phyloP scores from a whole-genome alignment of 2,329 filamentous ascomycete genomes.

The Cladosporium oxysporum region DNA sequence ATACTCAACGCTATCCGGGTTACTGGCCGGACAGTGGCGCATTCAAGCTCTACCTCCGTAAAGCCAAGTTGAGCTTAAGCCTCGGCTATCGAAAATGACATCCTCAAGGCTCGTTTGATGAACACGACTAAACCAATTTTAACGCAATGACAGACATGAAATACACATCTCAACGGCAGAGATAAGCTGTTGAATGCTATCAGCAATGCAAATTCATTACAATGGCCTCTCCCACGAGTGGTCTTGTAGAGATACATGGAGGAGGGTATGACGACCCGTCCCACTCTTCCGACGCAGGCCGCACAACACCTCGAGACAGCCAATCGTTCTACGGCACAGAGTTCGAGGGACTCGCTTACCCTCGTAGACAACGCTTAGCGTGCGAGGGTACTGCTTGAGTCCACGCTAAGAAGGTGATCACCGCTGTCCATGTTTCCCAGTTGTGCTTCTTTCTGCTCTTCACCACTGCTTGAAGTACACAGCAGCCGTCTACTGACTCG shows the following conservation, averaged over 20 bases:
- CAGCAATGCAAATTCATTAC: neutral
- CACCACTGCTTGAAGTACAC: neutral
- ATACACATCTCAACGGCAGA: neutral
- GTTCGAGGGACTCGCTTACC: slow-evolving; percentile 6
- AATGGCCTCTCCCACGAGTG: neutral
- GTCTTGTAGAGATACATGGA: neutral
- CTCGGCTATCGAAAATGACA: slow-evolving; percentile 4
- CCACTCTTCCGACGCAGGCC: slow-evolving; percentile 7
- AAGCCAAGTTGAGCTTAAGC: neutral
- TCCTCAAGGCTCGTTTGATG: too few relatives aligned
- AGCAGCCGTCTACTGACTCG: neutral
- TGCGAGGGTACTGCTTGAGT: neutral
- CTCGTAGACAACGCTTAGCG: neutral
- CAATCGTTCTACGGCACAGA: neutral
- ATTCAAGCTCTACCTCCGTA: neutral
- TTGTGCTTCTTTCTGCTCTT: slow-evolving; percentile 4
- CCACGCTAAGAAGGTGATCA: slow-evolving; percentile 8
- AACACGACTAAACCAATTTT: neutral
- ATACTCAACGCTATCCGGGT: neutral
- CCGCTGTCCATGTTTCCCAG: neutral
- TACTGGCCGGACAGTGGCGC: neutral
- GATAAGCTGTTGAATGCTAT: neutral
- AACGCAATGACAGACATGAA: neutral
- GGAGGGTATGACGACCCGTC: neutral
- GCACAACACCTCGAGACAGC: slow-evolving; percentile 12